Base-by-base conservation (phyloP, 2,329 filamentous ascomycete species). In the Neurospora sp. region DNA sequence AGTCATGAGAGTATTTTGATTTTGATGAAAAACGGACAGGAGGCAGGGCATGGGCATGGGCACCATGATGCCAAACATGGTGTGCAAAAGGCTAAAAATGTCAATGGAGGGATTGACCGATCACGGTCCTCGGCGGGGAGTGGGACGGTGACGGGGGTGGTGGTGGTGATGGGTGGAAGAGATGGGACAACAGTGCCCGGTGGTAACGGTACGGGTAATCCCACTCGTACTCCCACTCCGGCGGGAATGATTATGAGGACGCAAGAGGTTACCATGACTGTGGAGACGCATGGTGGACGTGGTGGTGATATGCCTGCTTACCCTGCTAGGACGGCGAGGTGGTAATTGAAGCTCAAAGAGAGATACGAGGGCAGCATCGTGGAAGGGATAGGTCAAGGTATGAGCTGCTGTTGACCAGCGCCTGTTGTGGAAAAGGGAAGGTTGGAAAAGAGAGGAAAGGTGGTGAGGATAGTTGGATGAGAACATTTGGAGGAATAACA, bases 1-100 rank as follows among this genome's bases (percentile, higher is more conserved):
- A 69, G 58, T 15, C 68, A 69, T 23, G 68, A 69, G 36, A 66
- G 67, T 19, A 68, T 68, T 15, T 68, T 68, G 43, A 15, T 15
- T 19, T 52, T 58, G 52, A 39, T 43, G 11, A 40, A 8, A 9
- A 38, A n/a, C 10, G 46, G 23, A 10, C 33, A 68, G 28, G 39
- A 40, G n/a, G 17, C 42, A 43, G 42, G 42, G 19, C 17, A n/a
- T 43, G 42, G 42, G 42, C 17, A 43, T 33, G 33, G 33, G 33
- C 28, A 33, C 5, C 33, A 33, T 19, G 58, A 40, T 40, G 52
- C 1, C 28, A 17, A 43, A 38, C 36, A 23, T 1, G 4, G 4
- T 4, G 11, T 11, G 28, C 46, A 33, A 17, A 15, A 17, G 23
- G 43, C 0, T 11, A 43, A 2, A 1, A 28, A 28, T 3, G 7